phyloP scores from a whole-genome alignment of 2,329 filamentous ascomycete genomes.

The Colletotrichum navitas region DNA sequence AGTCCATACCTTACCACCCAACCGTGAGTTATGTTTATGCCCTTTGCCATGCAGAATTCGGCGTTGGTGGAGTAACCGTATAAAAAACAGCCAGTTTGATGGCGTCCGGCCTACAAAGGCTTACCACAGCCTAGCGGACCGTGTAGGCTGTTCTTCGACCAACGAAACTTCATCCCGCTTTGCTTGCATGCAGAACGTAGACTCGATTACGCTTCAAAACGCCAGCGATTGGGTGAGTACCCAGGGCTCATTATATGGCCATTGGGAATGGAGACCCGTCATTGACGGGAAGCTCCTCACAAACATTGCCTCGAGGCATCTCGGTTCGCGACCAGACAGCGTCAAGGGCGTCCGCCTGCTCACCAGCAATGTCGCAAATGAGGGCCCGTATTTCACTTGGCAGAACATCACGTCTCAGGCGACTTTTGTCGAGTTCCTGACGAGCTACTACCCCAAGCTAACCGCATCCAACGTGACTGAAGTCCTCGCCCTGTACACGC shows the following conservation, averaged over 20 bases:
- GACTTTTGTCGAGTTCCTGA: slow-evolving; percentile 19
- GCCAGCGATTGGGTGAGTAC: slow-evolving; percentile 36
- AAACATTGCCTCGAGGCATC: neutral
- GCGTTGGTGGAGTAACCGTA: neutral
- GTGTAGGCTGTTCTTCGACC: slow-evolving; percentile 9
- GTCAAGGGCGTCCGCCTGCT: slow-evolving; percentile 14
- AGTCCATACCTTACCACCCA: slow-evolving; percentile 30
- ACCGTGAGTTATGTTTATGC: slow-evolving; percentile 5
- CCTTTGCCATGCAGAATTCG: neutral
- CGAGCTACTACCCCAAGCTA: slow-evolving; percentile 18
- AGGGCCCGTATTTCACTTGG: slow-evolving; percentile 26
- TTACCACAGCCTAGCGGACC: slow-evolving; percentile 21
- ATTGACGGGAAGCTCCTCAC: slow-evolving; percentile 27
- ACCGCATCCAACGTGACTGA: slow-evolving; percentile 3
- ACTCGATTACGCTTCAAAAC: slow-evolving; percentile 25
- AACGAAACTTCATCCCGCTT: neutral
- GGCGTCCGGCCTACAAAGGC: slow-evolving; percentile 3
- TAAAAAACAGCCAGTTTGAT: neutral
- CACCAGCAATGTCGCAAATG: slow-evolving; percentile 33
- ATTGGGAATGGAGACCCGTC: slow-evolving; percentile 29
- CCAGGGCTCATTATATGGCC: slow-evolving; percentile 22
- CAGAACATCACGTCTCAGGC: slow-evolving; percentile 29
- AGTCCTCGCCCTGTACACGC: slow-evolving; percentile 12
- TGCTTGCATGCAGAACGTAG: slow-evolving; percentile 23
- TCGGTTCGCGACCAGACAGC: neutral